Percentiles rank a stretch among this genome's conserved stretches.
Evolutionary conservation across 345 rosid species (phyloP).

Genomic region (Syzygium jambos): DNA sequence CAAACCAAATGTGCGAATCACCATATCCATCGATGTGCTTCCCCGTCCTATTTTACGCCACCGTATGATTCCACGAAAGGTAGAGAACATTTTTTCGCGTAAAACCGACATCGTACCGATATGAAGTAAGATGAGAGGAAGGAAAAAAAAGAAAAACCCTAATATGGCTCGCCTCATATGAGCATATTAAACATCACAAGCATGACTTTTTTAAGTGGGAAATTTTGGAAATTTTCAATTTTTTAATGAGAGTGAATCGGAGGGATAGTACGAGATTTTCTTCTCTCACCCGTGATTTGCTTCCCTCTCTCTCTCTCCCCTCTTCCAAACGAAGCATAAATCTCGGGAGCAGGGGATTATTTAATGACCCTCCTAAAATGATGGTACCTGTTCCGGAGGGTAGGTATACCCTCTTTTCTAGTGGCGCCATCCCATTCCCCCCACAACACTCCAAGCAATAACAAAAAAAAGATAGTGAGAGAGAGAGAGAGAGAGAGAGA

Average conservation of each 20-base stretch:
- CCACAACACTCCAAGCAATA: background rate
- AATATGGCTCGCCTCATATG: background rate
- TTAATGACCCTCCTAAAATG: background rate
- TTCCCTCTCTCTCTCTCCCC: background rate
- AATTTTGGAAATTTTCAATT: background rate
- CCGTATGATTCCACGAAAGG: background rate
- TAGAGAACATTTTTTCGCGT: background rate
- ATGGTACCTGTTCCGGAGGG: background rate
- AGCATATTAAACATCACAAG: background rate
- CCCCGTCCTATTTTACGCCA: background rate
- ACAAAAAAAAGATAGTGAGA: too few species aligned
- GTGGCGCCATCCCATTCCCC: background rate
- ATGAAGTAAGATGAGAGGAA: background rate
- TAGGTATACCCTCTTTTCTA: conserved; percentile 5
- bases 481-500: background rate
- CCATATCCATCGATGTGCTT: background rate
- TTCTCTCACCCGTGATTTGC: background rate
- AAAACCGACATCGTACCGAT: background rate
- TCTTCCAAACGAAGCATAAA: background rate
- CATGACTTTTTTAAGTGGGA: background rate
- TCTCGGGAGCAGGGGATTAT: background rate
- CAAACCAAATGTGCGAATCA: background rate
- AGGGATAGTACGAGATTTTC: background rate
- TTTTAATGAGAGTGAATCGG: background rate
- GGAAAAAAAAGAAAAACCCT: too few species aligned